Conservation (phyloP, 768 basidiomycete species). For the Pulveroboletus sp. region DNA sequence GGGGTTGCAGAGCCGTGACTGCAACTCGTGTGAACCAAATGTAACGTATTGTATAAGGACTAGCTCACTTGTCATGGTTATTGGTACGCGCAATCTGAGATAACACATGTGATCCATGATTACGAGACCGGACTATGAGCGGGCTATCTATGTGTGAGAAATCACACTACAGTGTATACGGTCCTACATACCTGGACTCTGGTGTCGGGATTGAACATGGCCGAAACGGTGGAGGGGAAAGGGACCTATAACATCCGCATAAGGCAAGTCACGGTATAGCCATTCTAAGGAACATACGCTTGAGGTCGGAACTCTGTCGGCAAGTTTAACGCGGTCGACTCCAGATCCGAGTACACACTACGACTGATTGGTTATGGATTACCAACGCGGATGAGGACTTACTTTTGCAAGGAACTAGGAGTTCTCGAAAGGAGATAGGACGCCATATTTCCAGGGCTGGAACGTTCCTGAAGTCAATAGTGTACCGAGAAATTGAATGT, state of each 20-base stretch:
- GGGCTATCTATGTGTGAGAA: conserved; percentile 20
- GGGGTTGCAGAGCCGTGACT: conserved; percentile 3
- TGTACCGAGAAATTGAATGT: neutral
- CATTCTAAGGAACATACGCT: conserved; percentile 16
- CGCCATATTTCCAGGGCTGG: conserved; percentile 33
- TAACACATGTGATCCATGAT: conserved; percentile 13
- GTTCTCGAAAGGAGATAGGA: conserved; percentile 28
- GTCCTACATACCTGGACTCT: conserved; percentile 26
- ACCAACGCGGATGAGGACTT: conserved; percentile 3
- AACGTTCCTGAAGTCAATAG: conserved; percentile 12
- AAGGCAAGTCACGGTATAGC: neutral
- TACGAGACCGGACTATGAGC: conserved; percentile 18
- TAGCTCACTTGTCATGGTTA: conserved; percentile 13
- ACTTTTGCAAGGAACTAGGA: conserved; percentile 16
- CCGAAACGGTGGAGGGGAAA: conserved; percentile 19
- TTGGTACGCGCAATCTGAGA: conserved; percentile 1
- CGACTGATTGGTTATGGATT: neutral
- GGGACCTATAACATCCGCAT: conserved; percentile 10
- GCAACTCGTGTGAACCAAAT: conserved; percentile 1
- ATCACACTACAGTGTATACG: neutral
- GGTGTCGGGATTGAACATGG: conserved; percentile 28
- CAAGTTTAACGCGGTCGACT: conserved; percentile 12
- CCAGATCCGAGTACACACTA: conserved; percentile 8
- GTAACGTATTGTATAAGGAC: neutral
- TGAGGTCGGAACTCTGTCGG: conserved; percentile 23